These are phyloP conservation scores for Epithemia pelagica DNA, from an alignment of 108 stramenopile species.

Conservation along the genomic window DNA sequence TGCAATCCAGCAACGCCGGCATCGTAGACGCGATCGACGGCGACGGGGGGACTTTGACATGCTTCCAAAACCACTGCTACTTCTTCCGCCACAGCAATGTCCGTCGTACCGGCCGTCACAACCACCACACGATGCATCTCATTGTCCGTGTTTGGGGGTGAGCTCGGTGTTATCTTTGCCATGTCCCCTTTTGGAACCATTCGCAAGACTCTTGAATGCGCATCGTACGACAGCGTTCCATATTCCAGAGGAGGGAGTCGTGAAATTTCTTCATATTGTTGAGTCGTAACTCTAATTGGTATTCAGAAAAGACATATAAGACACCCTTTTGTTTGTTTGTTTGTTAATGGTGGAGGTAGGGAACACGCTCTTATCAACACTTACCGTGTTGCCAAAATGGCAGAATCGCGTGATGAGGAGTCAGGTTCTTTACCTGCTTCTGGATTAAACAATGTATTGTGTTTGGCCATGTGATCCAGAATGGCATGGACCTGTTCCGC, in stretches of 20 bases:
- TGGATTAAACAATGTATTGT: no score
- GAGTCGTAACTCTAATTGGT: neutral
- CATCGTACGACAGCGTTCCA: neutral
- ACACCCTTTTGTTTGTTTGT: conserved; percentile 3
- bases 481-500: conserved; percentile 65
- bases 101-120: conserved; percentile 87
- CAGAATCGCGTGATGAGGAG: no score
- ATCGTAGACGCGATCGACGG: conserved; percentile 80
- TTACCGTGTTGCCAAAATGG: conserved; percentile 76
- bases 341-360: no score
- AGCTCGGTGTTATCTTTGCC: neutral
- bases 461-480: conserved; percentile 74
- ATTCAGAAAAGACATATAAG: no score
- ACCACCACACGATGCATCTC: conserved; percentile 46
- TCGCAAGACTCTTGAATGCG: neutral
- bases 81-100: conserved; percentile 87
- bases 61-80: conserved; percentile 72
- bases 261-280: neutral
- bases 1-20: conserved; percentile 95
- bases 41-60: conserved; percentile 19
- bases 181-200: neutral
- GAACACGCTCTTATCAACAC: no score
- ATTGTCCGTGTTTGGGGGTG: conserved; percentile 7
- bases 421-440: no score
- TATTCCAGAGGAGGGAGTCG: neutral